Base-by-base conservation (phyloP, 371 early-diverging fungal species). In the Syncephalastrum monosporum region DNA sequence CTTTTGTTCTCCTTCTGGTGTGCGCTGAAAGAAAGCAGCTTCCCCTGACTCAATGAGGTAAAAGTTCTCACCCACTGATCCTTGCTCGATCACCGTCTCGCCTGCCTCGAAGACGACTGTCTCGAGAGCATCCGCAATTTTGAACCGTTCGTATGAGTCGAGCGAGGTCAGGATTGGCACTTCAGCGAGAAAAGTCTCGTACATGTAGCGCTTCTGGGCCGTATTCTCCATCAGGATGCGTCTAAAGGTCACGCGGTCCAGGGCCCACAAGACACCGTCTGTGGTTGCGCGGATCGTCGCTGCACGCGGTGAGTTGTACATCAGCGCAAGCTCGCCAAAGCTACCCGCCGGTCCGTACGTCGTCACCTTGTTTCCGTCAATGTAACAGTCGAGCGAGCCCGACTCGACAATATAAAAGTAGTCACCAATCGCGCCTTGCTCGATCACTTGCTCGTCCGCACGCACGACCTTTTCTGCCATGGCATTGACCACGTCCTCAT, bases 361-460 rank as follows among this genome's bases (percentile, higher is more conserved):
- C 12, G 38, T 33, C 38, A 33, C 38, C 21, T 51, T 21, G 19
- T 29, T 25, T 10, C 38, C 51, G 16, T 51, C 38, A 33, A 33
- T 33, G 68, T 86, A 89, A 46, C 97, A 93, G 61, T 97, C 98
- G 64, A 99, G 83, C 10, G 87, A 79, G 33, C 99, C 99, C 17
- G 82, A 83, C 66, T 98, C 99, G 33, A 98, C 97, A 19, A 98
- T 90, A 72, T 99, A 99, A 72, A 99, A 98, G 74, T 82, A 97
- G 79, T 96, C 97, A 33, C 98, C 99, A 21, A 92, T 88, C 46
- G 89, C 98, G 44, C 97, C 99, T 74, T 99, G 98, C 42, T 82
- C 84, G 59, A 98, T 97, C 33, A 99, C 88, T 50, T 77, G 84
- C 63, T 89, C 91, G 16, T 87, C 88, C 27, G 77, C 43, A 23